These are phyloP conservation scores for Botryotinia narcissicola DNA, from an alignment of 2,329 filamentous ascomycete species.

Conservation along the genomic window DNA sequence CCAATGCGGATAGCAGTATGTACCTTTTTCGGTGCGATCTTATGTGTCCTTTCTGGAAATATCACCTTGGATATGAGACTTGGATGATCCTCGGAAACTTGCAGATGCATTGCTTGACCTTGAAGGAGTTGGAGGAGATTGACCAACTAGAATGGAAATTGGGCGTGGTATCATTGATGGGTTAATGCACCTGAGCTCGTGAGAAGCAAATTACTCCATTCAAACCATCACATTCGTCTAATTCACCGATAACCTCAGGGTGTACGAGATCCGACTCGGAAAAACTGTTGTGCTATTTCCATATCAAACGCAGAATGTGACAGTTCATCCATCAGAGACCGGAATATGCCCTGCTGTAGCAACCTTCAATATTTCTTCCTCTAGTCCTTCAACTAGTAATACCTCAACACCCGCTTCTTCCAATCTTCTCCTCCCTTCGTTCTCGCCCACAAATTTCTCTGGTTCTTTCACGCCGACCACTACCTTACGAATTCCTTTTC, in stretches of 20 bases:
- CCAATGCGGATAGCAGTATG: background rate
- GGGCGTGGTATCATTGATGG: background rate
- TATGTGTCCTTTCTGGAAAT: background rate
- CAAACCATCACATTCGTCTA: background rate
- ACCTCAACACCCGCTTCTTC: slow-evolving; percentile 71
- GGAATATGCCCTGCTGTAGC: slow-evolving; percentile 74
- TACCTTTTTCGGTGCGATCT: background rate
- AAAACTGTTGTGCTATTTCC: background rate
- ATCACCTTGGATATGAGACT: background rate
- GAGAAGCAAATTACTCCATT: background rate
- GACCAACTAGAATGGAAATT: background rate
- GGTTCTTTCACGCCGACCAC: slow-evolving; percentile 89
- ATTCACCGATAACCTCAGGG: background rate
- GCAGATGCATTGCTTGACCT: background rate
- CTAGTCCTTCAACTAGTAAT: slow-evolving; percentile 69
- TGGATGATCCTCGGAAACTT: background rate
- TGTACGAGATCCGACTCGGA: background rate
- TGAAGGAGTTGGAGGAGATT: too few relatives aligned
- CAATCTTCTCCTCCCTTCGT: slow-evolving; percentile 69
- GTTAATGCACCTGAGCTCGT: background rate
- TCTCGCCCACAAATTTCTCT: slow-evolving; percentile 82
- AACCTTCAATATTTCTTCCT: slow-evolving; percentile 75
- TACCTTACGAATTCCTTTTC: slow-evolving; percentile 62
- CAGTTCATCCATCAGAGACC: background rate
- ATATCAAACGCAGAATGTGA: background rate